Percentiles rank a stretch among this genome's conserved stretches.
Evolutionary conservation across 352 stramenopile genomes (phyloP).

Genomic region (Globisporangium paddicum): DNA sequence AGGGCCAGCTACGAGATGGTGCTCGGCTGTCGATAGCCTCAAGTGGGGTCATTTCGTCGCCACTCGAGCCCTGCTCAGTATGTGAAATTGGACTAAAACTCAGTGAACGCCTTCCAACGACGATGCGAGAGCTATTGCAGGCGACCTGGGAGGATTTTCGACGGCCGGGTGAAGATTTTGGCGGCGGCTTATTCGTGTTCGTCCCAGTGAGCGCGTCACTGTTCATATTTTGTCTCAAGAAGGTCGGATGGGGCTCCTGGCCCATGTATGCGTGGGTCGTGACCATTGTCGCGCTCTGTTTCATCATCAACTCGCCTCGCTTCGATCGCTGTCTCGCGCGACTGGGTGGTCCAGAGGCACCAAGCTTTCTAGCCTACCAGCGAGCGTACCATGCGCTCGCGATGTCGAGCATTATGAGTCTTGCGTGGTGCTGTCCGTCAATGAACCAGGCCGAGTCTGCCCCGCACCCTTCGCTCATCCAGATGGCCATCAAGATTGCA

Average conservation of each 20-base stretch:
- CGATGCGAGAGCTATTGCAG: conserved; percentile 21
- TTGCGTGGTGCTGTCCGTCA: conserved; percentile 29
- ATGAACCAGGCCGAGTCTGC: conserved; percentile 9
- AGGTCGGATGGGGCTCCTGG: conserved; percentile 28
- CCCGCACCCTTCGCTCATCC: neutral
- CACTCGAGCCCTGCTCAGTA: neutral
- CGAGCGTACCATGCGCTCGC: conserved; percentile 37
- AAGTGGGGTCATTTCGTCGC: neutral
- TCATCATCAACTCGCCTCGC: conserved; percentile 37
- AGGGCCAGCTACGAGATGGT: conserved; percentile 9
- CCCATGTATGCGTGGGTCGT: conserved; percentile 34
- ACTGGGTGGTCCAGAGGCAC: conserved; percentile 26
- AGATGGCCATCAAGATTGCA: conserved; percentile 4
- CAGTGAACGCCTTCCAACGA: conserved; percentile 20
- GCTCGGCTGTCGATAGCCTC: neutral
- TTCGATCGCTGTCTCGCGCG: conserved; percentile 29
- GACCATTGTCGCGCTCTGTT: conserved; percentile 33
- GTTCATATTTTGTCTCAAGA: conserved; percentile 24
- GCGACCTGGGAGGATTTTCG: conserved; percentile 32
- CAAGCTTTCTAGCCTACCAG: conserved; percentile 33
- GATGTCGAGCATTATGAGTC: conserved; percentile 32
- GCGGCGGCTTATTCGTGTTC: conserved; percentile 35
- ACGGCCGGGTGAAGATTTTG: conserved; percentile 25
- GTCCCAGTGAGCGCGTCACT: conserved; percentile 31
- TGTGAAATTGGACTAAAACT: conserved; percentile 12